Percentiles rank a stretch among this genome's conserved stretches.
Conservation (phyloP, 73 alveolate genomes). For the Blepharisma japonicum region DNA sequence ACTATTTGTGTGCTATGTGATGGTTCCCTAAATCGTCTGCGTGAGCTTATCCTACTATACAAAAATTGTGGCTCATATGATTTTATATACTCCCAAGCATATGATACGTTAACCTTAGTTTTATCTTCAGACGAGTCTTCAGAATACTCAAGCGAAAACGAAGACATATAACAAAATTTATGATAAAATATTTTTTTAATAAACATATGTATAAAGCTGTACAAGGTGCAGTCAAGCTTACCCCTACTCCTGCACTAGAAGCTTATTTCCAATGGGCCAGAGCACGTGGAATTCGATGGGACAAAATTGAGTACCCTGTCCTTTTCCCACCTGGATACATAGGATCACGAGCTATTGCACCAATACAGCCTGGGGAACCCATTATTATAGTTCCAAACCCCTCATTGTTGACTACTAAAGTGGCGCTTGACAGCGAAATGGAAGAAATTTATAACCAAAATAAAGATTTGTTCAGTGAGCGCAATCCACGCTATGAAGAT, state of each 20-base stretch:
- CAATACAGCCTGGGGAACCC: slow-evolving; percentile 9
- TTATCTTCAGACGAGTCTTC: no score
- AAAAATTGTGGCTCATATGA: no score
- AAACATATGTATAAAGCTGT: not conserved
- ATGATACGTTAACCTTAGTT: no score
- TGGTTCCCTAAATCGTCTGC: not conserved
- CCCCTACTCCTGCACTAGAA: not conserved
- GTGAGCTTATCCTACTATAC: no score
- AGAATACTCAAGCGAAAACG: no score
- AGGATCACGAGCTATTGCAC: not conserved
- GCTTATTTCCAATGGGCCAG: not conserved
- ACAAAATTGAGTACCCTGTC: slow-evolving; percentile 18
- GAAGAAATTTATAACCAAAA: not conserved
- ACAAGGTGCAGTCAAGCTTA: not conserved
- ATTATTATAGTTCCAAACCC: not conserved
- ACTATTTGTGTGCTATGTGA: not conserved
- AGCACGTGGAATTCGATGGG: not conserved
- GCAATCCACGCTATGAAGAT: not conserved
- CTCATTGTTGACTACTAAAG: not conserved
- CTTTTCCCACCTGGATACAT: slow-evolving; percentile 27
- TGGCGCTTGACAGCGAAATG: not conserved
- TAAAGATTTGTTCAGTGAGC: not conserved
- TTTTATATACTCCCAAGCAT: no score
- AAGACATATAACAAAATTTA: no score
- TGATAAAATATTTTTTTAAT: no score